These are phyloP conservation scores for Mortierella sp. DNA, from an alignment of 371 early-diverging fungal genomes.

Conservation along the genomic window DNA sequence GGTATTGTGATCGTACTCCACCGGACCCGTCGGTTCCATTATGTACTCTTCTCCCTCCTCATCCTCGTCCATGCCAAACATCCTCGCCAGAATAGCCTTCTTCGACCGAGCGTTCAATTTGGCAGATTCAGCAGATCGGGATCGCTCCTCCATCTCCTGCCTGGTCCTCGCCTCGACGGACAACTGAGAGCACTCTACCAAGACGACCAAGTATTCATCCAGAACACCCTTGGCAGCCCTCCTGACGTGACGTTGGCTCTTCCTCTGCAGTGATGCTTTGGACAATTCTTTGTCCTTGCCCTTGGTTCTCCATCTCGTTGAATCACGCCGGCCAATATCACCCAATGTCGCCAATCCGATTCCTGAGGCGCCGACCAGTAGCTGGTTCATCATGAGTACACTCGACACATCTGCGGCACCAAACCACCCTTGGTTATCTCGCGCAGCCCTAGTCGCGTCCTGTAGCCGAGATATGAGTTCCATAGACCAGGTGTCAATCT, in stretches of 20 bases:
- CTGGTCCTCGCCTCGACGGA: conserved; percentile 23
- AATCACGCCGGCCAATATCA: neutral
- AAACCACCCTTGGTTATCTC: conserved; percentile 47
- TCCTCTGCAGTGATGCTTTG: neutral
- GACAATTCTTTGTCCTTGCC: neutral
- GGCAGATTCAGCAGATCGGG: neutral
- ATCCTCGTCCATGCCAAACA: conserved; percentile 27
- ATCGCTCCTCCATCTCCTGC: conserved; percentile 8
- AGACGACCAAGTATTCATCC: conserved; percentile 41
- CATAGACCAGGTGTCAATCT: conserved; percentile 35
- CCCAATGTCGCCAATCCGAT: conserved; percentile 21
- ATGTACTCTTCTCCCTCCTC: conserved; percentile 17
- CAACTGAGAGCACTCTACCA: conserved; percentile 36
- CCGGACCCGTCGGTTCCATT: conserved; percentile 11
- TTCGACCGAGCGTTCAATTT: neutral
- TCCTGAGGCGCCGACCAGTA: conserved; percentile 34
- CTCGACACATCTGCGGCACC: conserved; percentile 22
- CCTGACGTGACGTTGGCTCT: conserved; percentile 27
- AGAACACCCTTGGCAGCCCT: conserved; percentile 32
- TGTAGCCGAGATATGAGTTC: conserved; percentile 35
- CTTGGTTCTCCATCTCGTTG: neutral
- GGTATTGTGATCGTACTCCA: conserved; percentile 27
- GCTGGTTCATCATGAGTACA: conserved; percentile 40
- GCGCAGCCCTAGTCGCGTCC: conserved; percentile 30
- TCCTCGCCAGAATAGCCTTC: conserved; percentile 14